phyloP scores from a whole-genome alignment of 2,329 filamentous ascomycete genomes.

The Colletotrichum sp. region DNA sequence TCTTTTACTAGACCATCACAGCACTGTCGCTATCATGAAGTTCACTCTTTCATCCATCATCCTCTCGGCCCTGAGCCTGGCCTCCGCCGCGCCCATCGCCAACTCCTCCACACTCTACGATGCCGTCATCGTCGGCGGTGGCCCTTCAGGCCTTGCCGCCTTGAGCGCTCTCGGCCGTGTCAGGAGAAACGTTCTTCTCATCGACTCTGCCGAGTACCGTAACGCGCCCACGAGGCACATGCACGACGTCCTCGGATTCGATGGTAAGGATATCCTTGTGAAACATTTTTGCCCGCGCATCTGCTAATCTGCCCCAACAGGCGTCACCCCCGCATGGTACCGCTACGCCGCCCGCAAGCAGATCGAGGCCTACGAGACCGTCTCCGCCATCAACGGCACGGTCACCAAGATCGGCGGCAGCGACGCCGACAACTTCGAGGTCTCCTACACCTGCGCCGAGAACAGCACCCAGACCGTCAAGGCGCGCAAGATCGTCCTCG shows the following conservation, averaged over 20 bases:
- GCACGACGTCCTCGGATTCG: constrained; percentile 66
- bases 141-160: constrained; percentile 58
- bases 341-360: constrained; percentile 58
- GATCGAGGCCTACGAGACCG: constrained; percentile 31
- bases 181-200: constrained; percentile 56
- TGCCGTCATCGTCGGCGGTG: constrained; percentile 62
- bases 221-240: constrained; percentile 61
- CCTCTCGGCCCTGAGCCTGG: background rate
- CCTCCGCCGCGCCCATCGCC: background rate
- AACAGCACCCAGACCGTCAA: constrained; percentile 36
- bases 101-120: constrained; percentile 44
- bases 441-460: constrained; percentile 30
- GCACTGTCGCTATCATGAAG: background rate
- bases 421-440: constrained; percentile 50
- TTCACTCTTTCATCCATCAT: background rate
- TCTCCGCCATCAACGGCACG: constrained; percentile 37
- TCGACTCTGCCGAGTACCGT: constrained; percentile 64
- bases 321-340: constrained; percentile 58
- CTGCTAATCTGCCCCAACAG: constrained; percentile 33
- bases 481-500: constrained; percentile 61
- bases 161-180: constrained; percentile 65
- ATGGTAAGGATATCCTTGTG: constrained; percentile 45
- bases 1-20: background rate
- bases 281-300: background rate
- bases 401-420: constrained; percentile 47